Evolutionary conservation across 2,329 filamentous ascomycete genomes (phyloP), one percentile per base, ranked within the genome.

Genomic region (Colletotrichum costaricense): DNA sequence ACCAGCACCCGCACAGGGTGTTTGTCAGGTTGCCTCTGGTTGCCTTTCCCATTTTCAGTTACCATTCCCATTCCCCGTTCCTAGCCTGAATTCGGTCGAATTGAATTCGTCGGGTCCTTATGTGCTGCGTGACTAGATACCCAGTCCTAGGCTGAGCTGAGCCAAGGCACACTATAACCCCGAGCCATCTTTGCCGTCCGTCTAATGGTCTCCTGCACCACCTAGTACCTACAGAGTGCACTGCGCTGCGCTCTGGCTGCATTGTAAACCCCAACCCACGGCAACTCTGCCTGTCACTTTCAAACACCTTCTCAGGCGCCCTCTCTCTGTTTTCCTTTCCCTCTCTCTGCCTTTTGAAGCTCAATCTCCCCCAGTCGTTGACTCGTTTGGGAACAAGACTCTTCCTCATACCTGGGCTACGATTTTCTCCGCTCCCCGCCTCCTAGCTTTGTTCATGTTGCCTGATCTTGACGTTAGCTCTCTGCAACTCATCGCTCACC

Each of bases 141-240:
- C 6, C 38, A 42, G 52, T 46, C 5, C 64, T 55, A 49, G 64
- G 63, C 69, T 68, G 65, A 58, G 22, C 30, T 30, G 30, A 33
- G 57, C 52, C 64, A 72, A 69, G 46, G 46, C 26, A 35, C 46
- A 30, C 46, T 54, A 6, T 63, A 38, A 46, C 26, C n/a, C 52
- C 26, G 12, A 46, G 24, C 59, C 60, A 22, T 35, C 28, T 46
- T 49, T 26, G 52, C 52, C 52, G 52, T 26, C 52, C 16, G 1
- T 22, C 42, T 49, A 11, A 22, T 49, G 19, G 42, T 49, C 19
- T 19, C 42, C 42, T 49, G 42, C 42, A 49, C 16, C 42, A 49
- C 33, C 33, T 35, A 12, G 11, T 35, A 12, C 33, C 33, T 35
- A 35, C 12, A 11, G 30, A 33, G 33, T 35, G 12, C 19, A 4